Conservation (phyloP, 2,329 filamentous ascomycete genomes). For the Acrocalymma vagum region DNA sequence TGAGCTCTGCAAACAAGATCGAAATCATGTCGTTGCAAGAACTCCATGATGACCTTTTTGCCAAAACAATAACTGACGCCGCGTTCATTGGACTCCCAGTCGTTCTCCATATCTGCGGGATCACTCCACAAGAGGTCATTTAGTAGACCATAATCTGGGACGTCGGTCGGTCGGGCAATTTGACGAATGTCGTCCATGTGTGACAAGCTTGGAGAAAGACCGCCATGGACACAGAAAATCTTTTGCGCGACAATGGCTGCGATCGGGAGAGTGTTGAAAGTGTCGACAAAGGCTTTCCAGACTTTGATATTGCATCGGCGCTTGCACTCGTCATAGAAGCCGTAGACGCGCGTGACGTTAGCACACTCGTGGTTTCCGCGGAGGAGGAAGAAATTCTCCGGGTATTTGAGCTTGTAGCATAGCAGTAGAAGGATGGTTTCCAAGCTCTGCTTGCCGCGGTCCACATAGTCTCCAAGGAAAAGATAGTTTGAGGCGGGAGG, state of each 20-base stretch:
- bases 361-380: conserved; percentile 97
- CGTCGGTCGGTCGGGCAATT: conserved; percentile 94
- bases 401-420: conserved; percentile 97
- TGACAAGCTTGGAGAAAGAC: conserved; percentile 86
- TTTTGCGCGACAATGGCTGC: conserved; percentile 96
- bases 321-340: conserved; percentile 99
- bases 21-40: conserved; percentile 93
- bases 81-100: conserved; percentile 97
- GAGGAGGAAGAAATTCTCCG: conserved; percentile 95
- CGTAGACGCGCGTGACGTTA: conserved; percentile 94
- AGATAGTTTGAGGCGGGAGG: conserved; percentile 91
- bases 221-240: conserved; percentile 97
- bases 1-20: conserved; percentile 96
- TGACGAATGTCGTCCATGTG: conserved; percentile 99
- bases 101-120: conserved; percentile 95
- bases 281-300: conserved; percentile 98
- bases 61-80: conserved; percentile 99
- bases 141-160: conserved; percentile 93
- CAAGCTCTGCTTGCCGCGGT: conserved; percentile 92
- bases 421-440: conserved; percentile 93
- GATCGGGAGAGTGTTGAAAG: conserved; percentile 94
- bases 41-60: conserved; percentile 97
- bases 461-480: conserved; percentile 95
- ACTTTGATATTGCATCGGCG: conserved; percentile 94
- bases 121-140: conserved; percentile 98